These are phyloP conservation scores for Eimeria brunetti DNA, from an alignment of 169 alveolate species.

Conservation along the genomic window DNA sequence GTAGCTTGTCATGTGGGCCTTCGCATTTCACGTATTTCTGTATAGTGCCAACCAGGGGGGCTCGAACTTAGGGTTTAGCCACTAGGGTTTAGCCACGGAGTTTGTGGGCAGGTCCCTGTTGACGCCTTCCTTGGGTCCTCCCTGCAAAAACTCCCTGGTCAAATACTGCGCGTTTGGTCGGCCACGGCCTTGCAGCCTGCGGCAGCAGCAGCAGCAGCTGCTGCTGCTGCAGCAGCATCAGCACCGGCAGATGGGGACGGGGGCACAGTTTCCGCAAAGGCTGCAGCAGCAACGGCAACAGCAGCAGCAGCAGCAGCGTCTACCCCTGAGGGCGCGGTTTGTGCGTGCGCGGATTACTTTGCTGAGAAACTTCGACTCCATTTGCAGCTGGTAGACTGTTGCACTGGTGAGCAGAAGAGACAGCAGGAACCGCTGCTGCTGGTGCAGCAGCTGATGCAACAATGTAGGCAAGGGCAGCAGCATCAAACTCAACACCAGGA, in stretches of 20 bases:
- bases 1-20: background rate
- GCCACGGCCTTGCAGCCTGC: slow-evolving; percentile 46
- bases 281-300: background rate
- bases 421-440: background rate
- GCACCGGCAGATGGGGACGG: slow-evolving; percentile 12
- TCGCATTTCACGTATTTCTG: background rate
- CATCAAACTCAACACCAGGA: background rate
- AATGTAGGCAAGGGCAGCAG: background rate
- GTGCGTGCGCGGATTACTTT: slow-evolving; percentile 55
- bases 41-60: background rate
- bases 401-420: slow-evolving; percentile 11
- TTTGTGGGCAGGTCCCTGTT: slow-evolving; percentile 42
- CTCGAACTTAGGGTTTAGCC: background rate
- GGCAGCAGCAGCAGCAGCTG: slow-evolving; percentile 31
- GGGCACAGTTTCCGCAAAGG: background rate
- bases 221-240: slow-evolving; percentile 18
- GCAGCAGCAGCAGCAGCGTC: slow-evolving; percentile 48
- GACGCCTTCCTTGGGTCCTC: slow-evolving; percentile 54
- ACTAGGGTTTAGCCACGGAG: background rate
- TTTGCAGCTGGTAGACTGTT: slow-evolving; percentile 53
- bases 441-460: background rate
- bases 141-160: slow-evolving; percentile 40
- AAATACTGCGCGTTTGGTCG: slow-evolving; percentile 48
- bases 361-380: slow-evolving; percentile 53
- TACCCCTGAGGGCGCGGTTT: slow-evolving; percentile 29